Conservation (phyloP, 352 stramenopile species). For the Pythium vanterpoolii region DNA sequence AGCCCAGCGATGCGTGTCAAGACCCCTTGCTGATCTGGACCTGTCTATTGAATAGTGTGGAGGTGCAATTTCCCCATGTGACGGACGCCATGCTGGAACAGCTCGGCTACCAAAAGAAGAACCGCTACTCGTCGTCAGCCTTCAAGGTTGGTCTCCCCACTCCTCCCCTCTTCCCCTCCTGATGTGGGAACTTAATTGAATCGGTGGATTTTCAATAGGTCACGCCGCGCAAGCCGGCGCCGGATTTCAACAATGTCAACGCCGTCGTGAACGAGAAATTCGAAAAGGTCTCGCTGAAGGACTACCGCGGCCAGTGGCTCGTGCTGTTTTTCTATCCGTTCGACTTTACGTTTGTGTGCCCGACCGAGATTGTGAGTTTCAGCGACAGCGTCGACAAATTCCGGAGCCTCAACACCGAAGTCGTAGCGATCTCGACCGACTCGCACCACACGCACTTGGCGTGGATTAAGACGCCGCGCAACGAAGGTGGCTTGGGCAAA, state of each 20-base stretch:
- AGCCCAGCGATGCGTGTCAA: neutral
- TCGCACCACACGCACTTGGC: constrained; percentile 84
- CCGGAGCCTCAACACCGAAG: constrained; percentile 75
- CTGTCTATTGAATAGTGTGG: constrained; percentile 32
- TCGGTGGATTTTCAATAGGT: constrained; percentile 26
- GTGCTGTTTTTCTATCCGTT: constrained; percentile 89
- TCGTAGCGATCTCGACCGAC: constrained; percentile 79
- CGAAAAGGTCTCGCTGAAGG: constrained; percentile 68
- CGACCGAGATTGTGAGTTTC: constrained; percentile 82
- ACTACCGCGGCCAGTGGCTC: constrained; percentile 78
- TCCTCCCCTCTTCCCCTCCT: neutral
- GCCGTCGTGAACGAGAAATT: constrained; percentile 79
- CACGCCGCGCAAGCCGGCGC: constrained; percentile 67
- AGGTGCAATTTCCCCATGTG: constrained; percentile 76
- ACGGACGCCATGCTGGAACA: constrained; percentile 73
- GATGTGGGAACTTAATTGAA: neutral
- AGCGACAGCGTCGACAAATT: constrained; percentile 68
- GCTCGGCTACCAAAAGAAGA: constrained; percentile 81
- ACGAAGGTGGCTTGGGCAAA: constrained; percentile 70
- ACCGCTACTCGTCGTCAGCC: constrained; percentile 63
- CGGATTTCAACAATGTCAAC: constrained; percentile 72
- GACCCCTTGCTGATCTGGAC: neutral
- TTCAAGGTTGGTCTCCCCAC: constrained; percentile 43
- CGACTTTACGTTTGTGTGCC: constrained; percentile 87
- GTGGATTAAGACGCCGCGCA: constrained; percentile 79